Evolutionary conservation across 2,329 filamentous ascomycete genomes (phyloP).

Genomic region (Fusarium oxysporum): DNA sequence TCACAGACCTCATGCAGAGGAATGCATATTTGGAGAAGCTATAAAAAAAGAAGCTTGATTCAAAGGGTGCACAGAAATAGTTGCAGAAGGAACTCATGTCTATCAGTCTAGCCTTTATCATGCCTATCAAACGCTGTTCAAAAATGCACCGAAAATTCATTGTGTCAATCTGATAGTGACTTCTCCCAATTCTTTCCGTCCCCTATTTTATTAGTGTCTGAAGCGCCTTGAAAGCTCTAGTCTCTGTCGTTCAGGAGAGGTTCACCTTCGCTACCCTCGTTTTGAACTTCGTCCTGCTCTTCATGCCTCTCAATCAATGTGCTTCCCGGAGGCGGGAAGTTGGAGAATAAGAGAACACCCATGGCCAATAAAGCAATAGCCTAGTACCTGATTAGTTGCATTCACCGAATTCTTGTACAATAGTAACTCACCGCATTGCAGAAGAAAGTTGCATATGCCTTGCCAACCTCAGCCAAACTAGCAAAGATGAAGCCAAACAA

Average conservation of each 20-base stretch:
- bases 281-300: conserved; percentile 1
- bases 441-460: conserved; percentile 72
- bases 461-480: conserved; percentile 68
- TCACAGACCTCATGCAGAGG: background rate
- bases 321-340: conserved; percentile 56
- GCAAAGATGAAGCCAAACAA: conserved; percentile 77
- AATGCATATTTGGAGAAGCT: fast-evolving
- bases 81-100: background rate
- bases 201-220: fast-evolving
- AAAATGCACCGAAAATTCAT: background rate
- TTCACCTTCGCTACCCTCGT: background rate
- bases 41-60: fast-evolving
- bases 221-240: background rate
- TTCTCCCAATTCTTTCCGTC: fast-evolving
- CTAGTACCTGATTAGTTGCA: conserved; percentile 46
- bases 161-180: background rate
- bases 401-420: fast-evolving
- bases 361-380: conserved; percentile 62
- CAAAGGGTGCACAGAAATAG: too few species aligned
- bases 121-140: background rate
- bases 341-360: conserved; percentile 55
- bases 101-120: too few species aligned
- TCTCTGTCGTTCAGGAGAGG: background rate
- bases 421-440: conserved; percentile 68
- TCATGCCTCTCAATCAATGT: conserved; percentile 47